Conservation (phyloP, 2,329 filamentous ascomycete genomes). For the Anthostomella pinea region DNA sequence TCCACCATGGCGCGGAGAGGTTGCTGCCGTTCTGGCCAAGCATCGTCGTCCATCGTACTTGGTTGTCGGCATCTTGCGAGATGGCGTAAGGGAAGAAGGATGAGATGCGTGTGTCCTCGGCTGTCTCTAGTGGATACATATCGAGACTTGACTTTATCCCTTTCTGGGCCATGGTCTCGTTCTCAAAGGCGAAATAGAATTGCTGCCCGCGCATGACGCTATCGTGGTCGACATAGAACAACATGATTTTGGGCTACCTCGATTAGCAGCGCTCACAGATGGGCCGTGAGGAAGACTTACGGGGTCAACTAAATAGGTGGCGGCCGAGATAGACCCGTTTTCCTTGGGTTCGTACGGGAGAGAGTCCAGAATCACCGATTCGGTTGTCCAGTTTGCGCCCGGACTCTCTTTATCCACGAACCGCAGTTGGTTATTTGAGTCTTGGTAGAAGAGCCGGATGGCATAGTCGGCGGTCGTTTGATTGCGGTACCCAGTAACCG, state of each 20-base stretch:
- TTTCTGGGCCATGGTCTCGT: conserved; percentile 11
- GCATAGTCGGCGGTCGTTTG: conserved; percentile 12
- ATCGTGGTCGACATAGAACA: conserved; percentile 22
- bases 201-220: conserved; percentile 18
- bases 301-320: conserved; percentile 14
- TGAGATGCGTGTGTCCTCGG: conserved; percentile 14
- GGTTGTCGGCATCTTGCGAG: conserved; percentile 20
- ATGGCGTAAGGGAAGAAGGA: conserved; percentile 22
- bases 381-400: conserved; percentile 17
- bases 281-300: conserved; percentile 14
- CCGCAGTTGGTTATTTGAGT: conserved; percentile 16
- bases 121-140: conserved; percentile 16
- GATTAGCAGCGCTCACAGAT: conserved; percentile 7
- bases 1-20: conserved; percentile 18
- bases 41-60: conserved; percentile 20
- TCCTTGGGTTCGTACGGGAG: conserved; percentile 16
- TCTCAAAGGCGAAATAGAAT: conserved; percentile 18
- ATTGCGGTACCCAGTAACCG: conserved; percentile 21
- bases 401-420: conserved; percentile 19
- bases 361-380: conserved; percentile 16
- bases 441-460: conserved; percentile 23
- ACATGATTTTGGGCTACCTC: conserved; percentile 16
- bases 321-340: conserved; percentile 20
- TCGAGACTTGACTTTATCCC: conserved; percentile 18
- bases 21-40: conserved; percentile 13